A percentile compares a stretch with the other conserved stretches of the same genome.
These are phyloP conservation scores for Phytophthora agathidicida DNA, from an alignment of 352 stramenopile genomes.

Conservation along the genomic window DNA sequence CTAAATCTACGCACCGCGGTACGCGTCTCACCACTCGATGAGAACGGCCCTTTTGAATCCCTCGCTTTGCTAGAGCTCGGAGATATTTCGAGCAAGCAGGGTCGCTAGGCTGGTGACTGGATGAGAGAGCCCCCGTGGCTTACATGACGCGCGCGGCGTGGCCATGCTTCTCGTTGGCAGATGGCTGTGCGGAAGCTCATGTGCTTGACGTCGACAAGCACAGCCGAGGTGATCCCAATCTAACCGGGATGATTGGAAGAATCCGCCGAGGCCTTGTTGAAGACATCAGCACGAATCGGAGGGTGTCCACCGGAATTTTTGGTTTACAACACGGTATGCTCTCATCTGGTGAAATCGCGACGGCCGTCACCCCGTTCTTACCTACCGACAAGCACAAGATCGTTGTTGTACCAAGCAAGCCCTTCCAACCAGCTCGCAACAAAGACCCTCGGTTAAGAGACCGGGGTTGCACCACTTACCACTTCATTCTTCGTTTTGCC, in stretches of 20 bases:
- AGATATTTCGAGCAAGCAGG: constrained; percentile 27
- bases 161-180: constrained; percentile 3
- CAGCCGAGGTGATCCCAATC: neutral
- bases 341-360: constrained; percentile 26
- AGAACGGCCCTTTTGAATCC: constrained; percentile 20
- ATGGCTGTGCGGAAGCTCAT: constrained; percentile 8
- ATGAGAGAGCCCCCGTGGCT: neutral
- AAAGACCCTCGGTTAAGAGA: constrained; percentile 17
- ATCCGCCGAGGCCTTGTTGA: neutral
- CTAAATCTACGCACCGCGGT: neutral
- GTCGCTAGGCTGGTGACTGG: neutral
- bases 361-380: constrained; percentile 12
- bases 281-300: constrained; percentile 10
- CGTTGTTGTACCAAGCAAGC: neutral
- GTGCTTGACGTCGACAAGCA: constrained; percentile 5
- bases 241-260: constrained; percentile 13
- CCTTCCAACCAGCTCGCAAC: constrained; percentile 9
- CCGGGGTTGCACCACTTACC: constrained; percentile 2
- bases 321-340: constrained; percentile 30
- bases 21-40: constrained; percentile 8
- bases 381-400: constrained; percentile 10
- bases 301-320: constrained; percentile 22
- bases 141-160: constrained; percentile 18
- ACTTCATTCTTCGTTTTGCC: constrained; percentile 20
- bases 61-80: constrained; percentile 5